Conservation (phyloP, 331 rosid genomes). For the Saraca asoca region DNA sequence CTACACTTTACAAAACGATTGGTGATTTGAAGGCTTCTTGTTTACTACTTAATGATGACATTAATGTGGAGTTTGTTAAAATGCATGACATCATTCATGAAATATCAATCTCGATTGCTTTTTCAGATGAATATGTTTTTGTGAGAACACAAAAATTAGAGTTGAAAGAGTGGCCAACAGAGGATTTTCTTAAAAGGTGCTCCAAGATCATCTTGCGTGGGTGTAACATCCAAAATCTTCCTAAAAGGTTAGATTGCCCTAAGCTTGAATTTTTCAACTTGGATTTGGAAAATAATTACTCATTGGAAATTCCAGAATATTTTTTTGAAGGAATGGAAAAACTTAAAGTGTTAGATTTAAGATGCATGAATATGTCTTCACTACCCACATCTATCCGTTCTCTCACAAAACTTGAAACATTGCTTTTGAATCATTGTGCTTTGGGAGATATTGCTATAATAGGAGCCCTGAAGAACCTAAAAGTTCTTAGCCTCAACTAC, state of each 20-base stretch:
- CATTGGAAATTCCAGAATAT: not conserved
- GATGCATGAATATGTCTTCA: accelerated
- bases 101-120: not conserved
- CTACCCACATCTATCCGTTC: constrained; percentile 7
- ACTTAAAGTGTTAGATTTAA: not conserved
- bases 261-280: not conserved
- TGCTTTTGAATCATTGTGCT: not conserved
- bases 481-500: not conserved
- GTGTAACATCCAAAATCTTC: not conserved
- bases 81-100: constrained; percentile 18
- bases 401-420: not conserved
- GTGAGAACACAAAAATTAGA: too few species aligned
- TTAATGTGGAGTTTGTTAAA: not conserved
- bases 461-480: constrained; percentile 9
- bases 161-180: not conserved
- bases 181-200: not conserved
- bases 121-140: too few species aligned
- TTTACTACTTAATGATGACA: not conserved
- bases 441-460: not conserved
- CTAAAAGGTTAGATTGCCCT: constrained; percentile 6
- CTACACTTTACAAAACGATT: not conserved
- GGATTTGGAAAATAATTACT: too few species aligned
- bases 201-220: not conserved
- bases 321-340: not conserved
- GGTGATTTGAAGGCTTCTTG: not conserved